phyloP scores from a whole-genome alignment of 352 stramenopile genomes.

The Pythium phragmiticola region DNA sequence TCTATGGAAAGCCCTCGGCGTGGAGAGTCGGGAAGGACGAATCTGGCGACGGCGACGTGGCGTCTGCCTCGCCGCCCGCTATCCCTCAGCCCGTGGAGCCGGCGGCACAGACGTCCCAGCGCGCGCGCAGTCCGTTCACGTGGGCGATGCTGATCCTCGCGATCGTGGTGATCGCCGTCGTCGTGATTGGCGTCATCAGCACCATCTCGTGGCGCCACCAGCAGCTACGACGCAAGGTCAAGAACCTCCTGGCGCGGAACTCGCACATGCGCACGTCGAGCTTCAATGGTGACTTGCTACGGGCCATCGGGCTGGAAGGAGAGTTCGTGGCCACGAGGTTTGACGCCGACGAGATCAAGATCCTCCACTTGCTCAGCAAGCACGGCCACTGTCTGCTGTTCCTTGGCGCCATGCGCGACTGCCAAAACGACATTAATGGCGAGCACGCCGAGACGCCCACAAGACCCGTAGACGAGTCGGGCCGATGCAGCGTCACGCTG shows the following conservation, averaged over 20 bases:
- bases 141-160: conserved; percentile 32
- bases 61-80: background rate
- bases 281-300: conserved; percentile 21
- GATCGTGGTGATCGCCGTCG: conserved; percentile 22
- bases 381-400: conserved; percentile 65
- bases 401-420: conserved; percentile 42
- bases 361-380: conserved; percentile 58
- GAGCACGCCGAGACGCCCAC: background rate
- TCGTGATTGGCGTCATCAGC: conserved; percentile 27
- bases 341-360: conserved; percentile 59
- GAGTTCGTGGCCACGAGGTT: conserved; percentile 24
- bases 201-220: conserved; percentile 32
- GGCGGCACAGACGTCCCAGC: conserved; percentile 57
- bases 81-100: conserved; percentile 39
- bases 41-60: background rate
- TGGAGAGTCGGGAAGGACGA: background rate
- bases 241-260: conserved; percentile 15
- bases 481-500: background rate
- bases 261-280: conserved; percentile 12
- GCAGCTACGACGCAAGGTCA: conserved; percentile 25
- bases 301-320: conserved; percentile 22
- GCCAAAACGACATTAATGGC: background rate
- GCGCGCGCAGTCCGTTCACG: conserved; percentile 13
- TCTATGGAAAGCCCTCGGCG: background rate
- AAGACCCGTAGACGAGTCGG: no score